Percentiles rank a stretch among this genome's conserved stretches.
Conservation (phyloP, 2,329 filamentous ascomycete species). For the Davidsoniella virescens region DNA sequence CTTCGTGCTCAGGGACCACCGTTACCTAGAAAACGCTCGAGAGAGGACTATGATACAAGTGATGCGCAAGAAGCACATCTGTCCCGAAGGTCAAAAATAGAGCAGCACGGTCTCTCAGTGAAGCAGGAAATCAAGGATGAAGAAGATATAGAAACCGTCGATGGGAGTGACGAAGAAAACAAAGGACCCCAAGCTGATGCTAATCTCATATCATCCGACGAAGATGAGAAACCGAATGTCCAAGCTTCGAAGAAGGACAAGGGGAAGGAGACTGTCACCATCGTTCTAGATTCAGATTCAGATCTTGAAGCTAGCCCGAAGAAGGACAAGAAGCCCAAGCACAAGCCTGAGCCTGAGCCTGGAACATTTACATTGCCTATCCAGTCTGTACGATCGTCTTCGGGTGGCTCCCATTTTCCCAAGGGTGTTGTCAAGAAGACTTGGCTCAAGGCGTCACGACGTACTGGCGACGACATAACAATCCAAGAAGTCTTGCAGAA, state of each 20-base stretch:
- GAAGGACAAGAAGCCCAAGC: background rate
- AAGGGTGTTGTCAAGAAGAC: constrained; percentile 66
- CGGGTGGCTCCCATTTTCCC: constrained; percentile 23
- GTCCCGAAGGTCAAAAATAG: too few species aligned
- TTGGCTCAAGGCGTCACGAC: constrained; percentile 47
- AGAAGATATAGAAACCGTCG: too few species aligned
- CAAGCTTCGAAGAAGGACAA: background rate
- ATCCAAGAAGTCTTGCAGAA: constrained; percentile 76
- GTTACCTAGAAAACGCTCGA: background rate
- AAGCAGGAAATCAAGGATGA: too few species aligned
- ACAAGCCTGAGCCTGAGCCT: background rate
- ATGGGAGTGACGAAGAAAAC: too few species aligned
- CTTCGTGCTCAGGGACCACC: background rate
- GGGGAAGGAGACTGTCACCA: background rate
- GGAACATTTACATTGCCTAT: too few species aligned
- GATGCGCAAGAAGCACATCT: too few species aligned
- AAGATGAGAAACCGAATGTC: too few species aligned
- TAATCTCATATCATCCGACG: too few species aligned
- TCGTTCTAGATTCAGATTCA: constrained; percentile 6
- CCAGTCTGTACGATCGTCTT: background rate
- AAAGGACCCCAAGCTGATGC: too few species aligned
- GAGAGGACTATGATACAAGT: background rate
- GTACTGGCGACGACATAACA: constrained; percentile 57
- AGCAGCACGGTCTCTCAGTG: too few species aligned
- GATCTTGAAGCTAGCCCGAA: background rate